A percentile compares a stretch with the other conserved stretches of the same genome.
Evolutionary conservation across 495 filamentous ascomycete genomes (phyloP).

Genomic region (Aspergillus sclerotioniger): DNA sequence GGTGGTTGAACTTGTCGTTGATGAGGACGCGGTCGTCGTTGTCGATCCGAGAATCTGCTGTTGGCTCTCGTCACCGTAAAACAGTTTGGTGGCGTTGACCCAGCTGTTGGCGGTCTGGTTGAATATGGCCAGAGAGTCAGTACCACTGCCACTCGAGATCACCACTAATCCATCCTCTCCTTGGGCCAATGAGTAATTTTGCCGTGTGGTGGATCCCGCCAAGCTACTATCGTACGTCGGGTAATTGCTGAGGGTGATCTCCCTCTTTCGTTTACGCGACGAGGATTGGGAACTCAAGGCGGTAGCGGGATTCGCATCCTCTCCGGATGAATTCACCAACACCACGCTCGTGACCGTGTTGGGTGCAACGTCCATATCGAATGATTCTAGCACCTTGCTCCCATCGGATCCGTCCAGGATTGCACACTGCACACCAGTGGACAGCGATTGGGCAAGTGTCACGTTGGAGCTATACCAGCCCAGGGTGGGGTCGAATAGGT

Average conservation of each 20-base stretch:
- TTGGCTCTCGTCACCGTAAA: constrained; percentile 47
- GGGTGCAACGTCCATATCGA: constrained; percentile 74
- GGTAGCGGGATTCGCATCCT: constrained; percentile 33
- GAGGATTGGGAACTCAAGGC: constrained; percentile 24
- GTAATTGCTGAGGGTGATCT: constrained; percentile 58
- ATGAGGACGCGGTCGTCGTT: constrained; percentile 32
- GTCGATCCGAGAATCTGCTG: constrained; percentile 36
- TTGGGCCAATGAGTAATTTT: constrained; percentile 63
- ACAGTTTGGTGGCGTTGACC: constrained; percentile 69
- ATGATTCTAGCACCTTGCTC: constrained; percentile 79
- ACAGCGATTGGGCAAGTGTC: constrained; percentile 55
- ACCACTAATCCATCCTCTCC: constrained; percentile 62
- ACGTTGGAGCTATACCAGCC: constrained; percentile 66
- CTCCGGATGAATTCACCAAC: constrained; percentile 50
- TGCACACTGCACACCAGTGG: constrained; percentile 57
- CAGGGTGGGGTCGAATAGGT: constrained; percentile 50
- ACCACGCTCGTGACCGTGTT: constrained; percentile 69
- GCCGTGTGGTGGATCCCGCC: constrained; percentile 60
- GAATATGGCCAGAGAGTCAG: constrained; percentile 69
- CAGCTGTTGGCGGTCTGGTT: constrained; percentile 75
- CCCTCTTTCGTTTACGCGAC: constrained; percentile 42
- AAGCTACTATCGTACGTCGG: constrained; percentile 74
- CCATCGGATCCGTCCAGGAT: constrained; percentile 70
- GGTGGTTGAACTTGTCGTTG: constrained; percentile 27
- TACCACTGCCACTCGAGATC: constrained; percentile 68